phyloP scores from a whole-genome alignment of 768 basidiomycete genomes.

The Leccinum olivaceopallidum region DNA sequence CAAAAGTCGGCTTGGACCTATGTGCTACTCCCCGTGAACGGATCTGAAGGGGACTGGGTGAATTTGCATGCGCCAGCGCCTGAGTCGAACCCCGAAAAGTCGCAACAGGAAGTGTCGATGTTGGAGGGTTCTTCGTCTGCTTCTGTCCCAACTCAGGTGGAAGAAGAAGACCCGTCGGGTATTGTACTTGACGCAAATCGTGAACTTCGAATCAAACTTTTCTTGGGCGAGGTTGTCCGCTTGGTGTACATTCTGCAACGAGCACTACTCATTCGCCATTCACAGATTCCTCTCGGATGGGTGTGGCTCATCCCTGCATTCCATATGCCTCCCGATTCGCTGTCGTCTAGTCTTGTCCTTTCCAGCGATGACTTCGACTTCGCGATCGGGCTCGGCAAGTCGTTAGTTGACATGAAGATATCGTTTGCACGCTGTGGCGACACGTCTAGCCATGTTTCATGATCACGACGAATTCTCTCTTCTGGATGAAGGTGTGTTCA shows the following conservation, averaged over 20 bases:
- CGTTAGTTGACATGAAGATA: conserved; percentile 67
- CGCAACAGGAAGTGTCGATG: not conserved
- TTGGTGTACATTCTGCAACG: not conserved
- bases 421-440: conserved; percentile 46
- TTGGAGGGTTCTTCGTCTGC: conserved; percentile 6
- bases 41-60: conserved; percentile 41
- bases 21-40: conserved; percentile 40
- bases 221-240: conserved; percentile 62
- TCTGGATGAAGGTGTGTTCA: not conserved
- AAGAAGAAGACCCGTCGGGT: conserved; percentile 33
- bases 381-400: conserved; percentile 68
- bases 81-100: not conserved
- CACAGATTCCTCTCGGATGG: conserved; percentile 79
- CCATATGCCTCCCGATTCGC: conserved; percentile 61
- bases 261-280: not conserved
- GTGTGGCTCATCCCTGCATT: conserved; percentile 85
- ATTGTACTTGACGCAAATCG: conserved; percentile 64
- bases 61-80: conserved; percentile 31
- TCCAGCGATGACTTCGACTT: conserved; percentile 74
- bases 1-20: conserved; percentile 44
- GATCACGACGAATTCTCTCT: not conserved
- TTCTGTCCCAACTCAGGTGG: not conserved
- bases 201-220: conserved; percentile 71
- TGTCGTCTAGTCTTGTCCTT: conserved; percentile 40
- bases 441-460: conserved; percentile 7